phyloP scores from a whole-genome alignment of 495 filamentous ascomycete genomes.

The Polyplosphaeria fusca region DNA sequence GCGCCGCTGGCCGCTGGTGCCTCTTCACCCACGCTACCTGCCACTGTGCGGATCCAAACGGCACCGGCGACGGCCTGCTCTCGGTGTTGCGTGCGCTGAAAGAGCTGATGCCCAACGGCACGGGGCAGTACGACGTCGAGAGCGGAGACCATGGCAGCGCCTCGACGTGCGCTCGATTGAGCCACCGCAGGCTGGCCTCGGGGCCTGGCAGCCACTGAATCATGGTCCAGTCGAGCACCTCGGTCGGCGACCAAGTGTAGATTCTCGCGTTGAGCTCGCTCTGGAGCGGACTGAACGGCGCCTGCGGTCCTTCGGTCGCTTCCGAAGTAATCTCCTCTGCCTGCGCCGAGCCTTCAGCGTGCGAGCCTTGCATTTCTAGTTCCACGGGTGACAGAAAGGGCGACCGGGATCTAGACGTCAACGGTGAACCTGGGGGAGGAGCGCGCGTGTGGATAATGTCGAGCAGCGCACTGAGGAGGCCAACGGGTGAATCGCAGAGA shows the following conservation, averaged over 20 bases:
- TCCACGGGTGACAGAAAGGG: slow-evolving; percentile 29
- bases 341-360: not conserved
- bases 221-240: slow-evolving; percentile 44
- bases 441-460: slow-evolving; percentile 35
- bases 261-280: slow-evolving; percentile 15
- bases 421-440: not conserved
- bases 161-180: slow-evolving; percentile 28
- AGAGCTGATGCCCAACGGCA: slow-evolving; percentile 39
- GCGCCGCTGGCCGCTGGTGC: slow-evolving; percentile 33
- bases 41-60: slow-evolving; percentile 36
- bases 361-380: slow-evolving; percentile 17
- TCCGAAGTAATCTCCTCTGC: not conserved
- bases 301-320: not conserved
- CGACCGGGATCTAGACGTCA: slow-evolving; percentile 15
- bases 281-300: slow-evolving; percentile 17
- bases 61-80: slow-evolving; percentile 25
- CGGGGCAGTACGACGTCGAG: slow-evolving; percentile 31
- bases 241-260: slow-evolving; percentile 38
- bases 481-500: slow-evolving; percentile 42
- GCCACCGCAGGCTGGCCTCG: slow-evolving; percentile 40
- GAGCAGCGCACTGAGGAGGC: slow-evolving; percentile 39
- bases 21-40: slow-evolving; percentile 37
- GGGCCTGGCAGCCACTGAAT: slow-evolving; percentile 44
- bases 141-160: not conserved
- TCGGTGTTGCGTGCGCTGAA: slow-evolving; percentile 28